Conservation (phyloP, 129 eudicot species). For the Centaurea solstitialis region DNA sequence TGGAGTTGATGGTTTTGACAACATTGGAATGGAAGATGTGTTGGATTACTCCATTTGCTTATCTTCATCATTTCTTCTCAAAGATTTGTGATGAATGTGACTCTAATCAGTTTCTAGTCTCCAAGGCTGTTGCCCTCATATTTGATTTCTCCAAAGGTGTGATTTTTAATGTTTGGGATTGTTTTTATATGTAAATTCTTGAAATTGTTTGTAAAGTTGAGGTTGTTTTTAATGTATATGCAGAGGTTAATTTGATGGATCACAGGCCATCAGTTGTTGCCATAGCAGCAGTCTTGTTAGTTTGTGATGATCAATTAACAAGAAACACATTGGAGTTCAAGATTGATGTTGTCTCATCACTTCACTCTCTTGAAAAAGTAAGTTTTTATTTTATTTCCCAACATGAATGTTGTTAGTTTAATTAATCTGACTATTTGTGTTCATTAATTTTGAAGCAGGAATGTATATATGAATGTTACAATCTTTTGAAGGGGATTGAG, state of each 20-base stretch:
- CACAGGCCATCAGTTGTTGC: slow-evolving; percentile 70
- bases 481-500: slow-evolving; percentile 46
- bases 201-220: not conserved
- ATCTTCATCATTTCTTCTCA: slow-evolving; percentile 50
- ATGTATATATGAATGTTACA: slow-evolving; percentile 46
- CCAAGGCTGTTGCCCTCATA: slow-evolving; percentile 45
- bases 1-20: slow-evolving; percentile 67
- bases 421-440: slow-evolving; percentile 11
- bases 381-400: slow-evolving; percentile 15
- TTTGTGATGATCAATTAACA: slow-evolving; percentile 51
- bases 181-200: not conserved
- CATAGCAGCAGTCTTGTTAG: slow-evolving; percentile 70
- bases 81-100: slow-evolving; percentile 40
- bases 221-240: slow-evolving; percentile 15
- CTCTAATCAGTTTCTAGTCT: slow-evolving; percentile 19
- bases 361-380: slow-evolving; percentile 66
- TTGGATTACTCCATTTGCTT: slow-evolving; percentile 66
- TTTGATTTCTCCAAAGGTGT: slow-evolving; percentile 68
- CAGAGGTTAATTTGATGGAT: slow-evolving; percentile 69
- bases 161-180: not conserved
- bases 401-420: slow-evolving; percentile 5
- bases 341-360: slow-evolving; percentile 47
- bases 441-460: slow-evolving; percentile 44
- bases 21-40: slow-evolving; percentile 72
- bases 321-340: slow-evolving; percentile 50